Base-by-base conservation (phyloP, 345 rosid genomes). In the Camelina sativa region DNA sequence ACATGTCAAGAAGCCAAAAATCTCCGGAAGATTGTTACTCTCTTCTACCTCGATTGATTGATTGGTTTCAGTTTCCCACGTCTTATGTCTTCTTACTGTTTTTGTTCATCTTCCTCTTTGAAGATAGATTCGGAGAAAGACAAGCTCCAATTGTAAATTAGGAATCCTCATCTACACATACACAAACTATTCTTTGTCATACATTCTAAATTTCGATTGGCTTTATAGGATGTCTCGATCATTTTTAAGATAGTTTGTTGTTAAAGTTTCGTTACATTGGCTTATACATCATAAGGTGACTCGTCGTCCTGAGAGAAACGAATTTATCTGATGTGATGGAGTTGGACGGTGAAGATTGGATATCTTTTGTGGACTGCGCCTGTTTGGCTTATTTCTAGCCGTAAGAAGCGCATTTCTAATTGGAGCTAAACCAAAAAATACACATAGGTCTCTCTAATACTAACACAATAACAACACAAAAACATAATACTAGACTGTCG, bases 1-100 rank as follows among this genome's bases (percentile, higher is more conserved):
- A 91, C 98, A 41, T 93, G 98, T 72, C 96, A 88, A 79, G 98
- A 93, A 82, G 98, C 97, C 8, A 91, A 89, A 81, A 91, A 80
- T 62, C 86, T 93, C 37, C 80, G 96, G 79, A 91, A 93, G 81
- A 93, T 91, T 16, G 97, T 91, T 47, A 93, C 98, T 4, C 85
- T 93, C 54, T 93, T 93, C 72, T 91, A 89, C 82, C 85, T 93
- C 71, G 98, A 62, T 22, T 37, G 32, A 62, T 41, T 22, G 6
- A 19, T 41, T 41, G 8, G 28, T 62, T 38, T 41, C 35, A 28
- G 30, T 28, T 28, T 28, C 30, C 2, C 50, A 22, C 30, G 6
- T 19, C 30, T 37, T 32, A 13, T 4, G 11, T 19, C 47, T 37
- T 16, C 25, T 19, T 17, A 35, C 44, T 38, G 47, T 60, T 60